These are phyloP conservation scores for Eleusine coracana DNA, from an alignment of 176 grass and related monocot species.

Conservation along the genomic window DNA sequence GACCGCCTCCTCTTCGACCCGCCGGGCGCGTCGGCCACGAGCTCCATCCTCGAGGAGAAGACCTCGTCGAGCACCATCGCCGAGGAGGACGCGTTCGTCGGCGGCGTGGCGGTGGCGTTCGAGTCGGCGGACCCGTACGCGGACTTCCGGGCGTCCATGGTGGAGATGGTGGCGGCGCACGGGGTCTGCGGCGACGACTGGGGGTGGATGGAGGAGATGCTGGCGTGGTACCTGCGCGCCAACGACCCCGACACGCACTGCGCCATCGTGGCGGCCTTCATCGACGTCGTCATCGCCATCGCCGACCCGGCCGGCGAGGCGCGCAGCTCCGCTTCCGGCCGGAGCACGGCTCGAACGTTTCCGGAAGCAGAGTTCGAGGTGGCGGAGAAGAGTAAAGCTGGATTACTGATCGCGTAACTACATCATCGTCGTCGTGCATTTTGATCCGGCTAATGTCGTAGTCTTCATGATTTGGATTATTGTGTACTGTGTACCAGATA, in stretches of 20 bases:
- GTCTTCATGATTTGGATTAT: neutral
- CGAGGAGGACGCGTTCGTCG: slow-evolving; percentile 29
- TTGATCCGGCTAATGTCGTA: slow-evolving; percentile 9
- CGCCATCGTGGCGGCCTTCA: slow-evolving; percentile 66
- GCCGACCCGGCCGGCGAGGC: slow-evolving; percentile 40
- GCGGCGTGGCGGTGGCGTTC: slow-evolving; percentile 62
- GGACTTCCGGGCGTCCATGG: slow-evolving; percentile 80
- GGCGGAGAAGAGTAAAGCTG: slow-evolving; percentile 4
- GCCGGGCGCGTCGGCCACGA: slow-evolving; percentile 48
- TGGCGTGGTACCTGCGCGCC: slow-evolving; percentile 68
- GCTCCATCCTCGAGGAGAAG: slow-evolving; percentile 62
- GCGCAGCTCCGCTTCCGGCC: neutral
- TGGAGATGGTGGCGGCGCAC: slow-evolving; percentile 70
- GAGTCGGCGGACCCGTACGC: slow-evolving; percentile 78
- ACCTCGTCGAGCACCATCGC: neutral
- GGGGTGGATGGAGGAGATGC: slow-evolving; percentile 79
- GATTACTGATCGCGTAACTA: neutral
- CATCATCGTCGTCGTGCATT: neutral
- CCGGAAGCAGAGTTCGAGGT: slow-evolving; percentile 21
- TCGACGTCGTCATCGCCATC: slow-evolving; percentile 72
- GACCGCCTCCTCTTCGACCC: slow-evolving; percentile 77
- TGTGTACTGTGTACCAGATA: neutral
- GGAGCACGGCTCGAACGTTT: slow-evolving; percentile 32
- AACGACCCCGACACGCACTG: slow-evolving; percentile 62
- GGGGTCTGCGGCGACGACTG: slow-evolving; percentile 56